Conservation (phyloP, 1,284 basidiomycete genomes). For the Leccinum angustisporum region DNA sequence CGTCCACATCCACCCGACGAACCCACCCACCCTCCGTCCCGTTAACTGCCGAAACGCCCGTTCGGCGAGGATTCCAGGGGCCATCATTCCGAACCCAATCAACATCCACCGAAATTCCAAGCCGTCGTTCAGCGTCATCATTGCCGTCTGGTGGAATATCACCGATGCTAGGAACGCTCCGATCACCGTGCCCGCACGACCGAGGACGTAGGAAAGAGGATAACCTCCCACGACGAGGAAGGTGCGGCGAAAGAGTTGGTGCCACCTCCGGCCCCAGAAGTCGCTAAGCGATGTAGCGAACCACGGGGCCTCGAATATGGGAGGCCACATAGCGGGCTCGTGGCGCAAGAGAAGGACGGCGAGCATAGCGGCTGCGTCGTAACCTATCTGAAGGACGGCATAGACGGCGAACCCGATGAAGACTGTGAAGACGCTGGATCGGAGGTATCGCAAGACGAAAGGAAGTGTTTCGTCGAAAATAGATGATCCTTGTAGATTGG, state of each 20-base stretch:
- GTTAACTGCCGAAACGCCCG: constrained; percentile 41
- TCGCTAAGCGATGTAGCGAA: constrained; percentile 37
- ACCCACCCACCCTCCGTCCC: constrained; percentile 45
- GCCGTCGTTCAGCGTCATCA: constrained; percentile 54
- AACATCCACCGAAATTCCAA: constrained; percentile 40
- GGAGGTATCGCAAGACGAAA: constrained; percentile 40
- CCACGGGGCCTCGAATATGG: constrained; percentile 41
- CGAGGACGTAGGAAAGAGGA: constrained; percentile 38
- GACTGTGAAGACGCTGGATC: constrained; percentile 42
- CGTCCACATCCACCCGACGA: constrained; percentile 53
- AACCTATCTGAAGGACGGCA: constrained; percentile 38
- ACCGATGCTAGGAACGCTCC: constrained; percentile 60
- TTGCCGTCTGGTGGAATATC: constrained; percentile 52
- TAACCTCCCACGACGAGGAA: constrained; percentile 29
- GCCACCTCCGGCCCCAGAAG: constrained; percentile 48
- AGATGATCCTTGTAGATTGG: constrained; percentile 38
- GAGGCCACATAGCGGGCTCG: constrained; percentile 39
- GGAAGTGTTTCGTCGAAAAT: constrained; percentile 50
- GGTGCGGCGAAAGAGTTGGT: constrained; percentile 38
- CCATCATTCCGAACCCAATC: constrained; percentile 40
- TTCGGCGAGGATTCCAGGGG: constrained; percentile 52
- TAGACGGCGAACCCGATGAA: constrained; percentile 45
- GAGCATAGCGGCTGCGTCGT: constrained; percentile 41
- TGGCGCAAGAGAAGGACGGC: constrained; percentile 40
- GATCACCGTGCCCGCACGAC: constrained; percentile 46